These are phyloP conservation scores for Choiromyces venosus DNA, from an alignment of 495 filamentous ascomycete genomes.

Conservation along the genomic window DNA sequence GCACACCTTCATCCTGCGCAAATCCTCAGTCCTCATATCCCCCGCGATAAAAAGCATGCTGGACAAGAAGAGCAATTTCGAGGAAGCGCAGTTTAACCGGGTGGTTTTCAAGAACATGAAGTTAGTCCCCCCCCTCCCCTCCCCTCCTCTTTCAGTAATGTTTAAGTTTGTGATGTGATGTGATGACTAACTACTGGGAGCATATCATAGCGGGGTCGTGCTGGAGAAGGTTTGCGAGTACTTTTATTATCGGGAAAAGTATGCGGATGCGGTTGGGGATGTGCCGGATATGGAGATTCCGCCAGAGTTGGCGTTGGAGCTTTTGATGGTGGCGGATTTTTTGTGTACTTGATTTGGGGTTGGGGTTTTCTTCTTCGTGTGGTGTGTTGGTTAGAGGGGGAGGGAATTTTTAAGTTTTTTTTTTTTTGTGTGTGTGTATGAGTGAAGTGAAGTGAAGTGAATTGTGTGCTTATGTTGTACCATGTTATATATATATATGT, in stretches of 20 bases:
- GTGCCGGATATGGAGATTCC: conserved; percentile 89
- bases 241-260: conserved; percentile 80
- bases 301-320: conserved; percentile 67
- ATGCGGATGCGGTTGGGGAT: conserved; percentile 61
- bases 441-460: conserved; percentile 6
- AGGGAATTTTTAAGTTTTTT: neutral
- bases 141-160: neutral
- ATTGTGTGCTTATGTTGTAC: neutral
- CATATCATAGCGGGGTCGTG: conserved; percentile 59
- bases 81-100: conserved; percentile 38
- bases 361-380: neutral
- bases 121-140: conserved; percentile 8
- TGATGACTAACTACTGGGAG: too few species aligned
- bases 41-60: conserved; percentile 80
- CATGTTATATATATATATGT: neutral
- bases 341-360: conserved; percentile 33
- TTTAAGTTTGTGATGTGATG: too few species aligned
- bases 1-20: conserved; percentile 79
- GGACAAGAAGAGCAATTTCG: conserved; percentile 62
- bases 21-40: conserved; percentile 68
- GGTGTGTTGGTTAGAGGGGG: neutral
- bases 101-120: conserved; percentile 43
- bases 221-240: conserved; percentile 91
- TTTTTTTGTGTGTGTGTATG: too few species aligned
- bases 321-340: conserved; percentile 76